Evolutionary conservation across 2,329 filamentous ascomycete species (phyloP).

Genomic region (Sphaerostilbella broomeana): DNA sequence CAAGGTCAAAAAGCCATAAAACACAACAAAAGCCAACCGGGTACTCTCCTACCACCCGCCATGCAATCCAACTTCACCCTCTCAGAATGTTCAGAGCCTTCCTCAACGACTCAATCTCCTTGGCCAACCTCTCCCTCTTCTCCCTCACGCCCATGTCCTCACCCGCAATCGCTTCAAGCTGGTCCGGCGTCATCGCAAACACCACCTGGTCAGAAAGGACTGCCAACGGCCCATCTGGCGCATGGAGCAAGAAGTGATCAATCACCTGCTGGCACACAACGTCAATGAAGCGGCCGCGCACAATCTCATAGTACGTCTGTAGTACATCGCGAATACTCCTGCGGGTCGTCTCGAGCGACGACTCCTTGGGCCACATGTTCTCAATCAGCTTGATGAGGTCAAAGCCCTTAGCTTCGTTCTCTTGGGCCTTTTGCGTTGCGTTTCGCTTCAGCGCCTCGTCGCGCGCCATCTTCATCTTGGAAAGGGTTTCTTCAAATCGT

Average conservation of each 20-base stretch:
- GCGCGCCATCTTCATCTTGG: conserved; percentile 13
- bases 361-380: conserved; percentile 14
- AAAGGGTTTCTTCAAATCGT: conserved; percentile 13
- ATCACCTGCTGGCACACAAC: conserved; percentile 53
- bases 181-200: conserved; percentile 35
- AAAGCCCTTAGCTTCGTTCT: not conserved
- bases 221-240: conserved; percentile 42
- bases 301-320: conserved; percentile 54
- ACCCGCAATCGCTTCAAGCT: conserved; percentile 51
- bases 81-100: conserved; percentile 25
- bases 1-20: too few relatives aligned
- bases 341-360: conserved; percentile 27
- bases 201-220: conserved; percentile 48
- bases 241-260: conserved; percentile 46
- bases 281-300: conserved; percentile 57
- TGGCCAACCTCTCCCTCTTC: conserved; percentile 33
- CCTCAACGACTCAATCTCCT: conserved; percentile 40
- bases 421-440: not conserved
- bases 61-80: conserved; percentile 2
- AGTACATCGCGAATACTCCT: conserved; percentile 56
- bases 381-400: not conserved
- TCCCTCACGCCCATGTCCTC: conserved; percentile 32
- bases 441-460: not conserved
- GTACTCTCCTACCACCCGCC: too few relatives aligned
- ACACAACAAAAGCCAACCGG: too few relatives aligned